Conservation (phyloP, 306 rosid species). For the Abrus pulchellus region DNA sequence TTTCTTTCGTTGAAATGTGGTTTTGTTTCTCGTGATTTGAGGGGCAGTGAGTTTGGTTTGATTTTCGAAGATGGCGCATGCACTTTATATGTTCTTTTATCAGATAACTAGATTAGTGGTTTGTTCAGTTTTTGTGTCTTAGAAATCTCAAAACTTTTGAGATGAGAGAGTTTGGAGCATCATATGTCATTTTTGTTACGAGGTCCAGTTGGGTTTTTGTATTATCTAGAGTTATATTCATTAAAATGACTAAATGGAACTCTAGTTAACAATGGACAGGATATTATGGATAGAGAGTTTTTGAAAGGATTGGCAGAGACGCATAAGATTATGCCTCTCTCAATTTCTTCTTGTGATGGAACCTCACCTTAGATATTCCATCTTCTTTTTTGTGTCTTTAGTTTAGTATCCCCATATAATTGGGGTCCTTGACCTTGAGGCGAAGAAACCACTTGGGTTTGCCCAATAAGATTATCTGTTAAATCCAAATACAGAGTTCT, state of each 20-base stretch:
- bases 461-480: slow-evolving; percentile 22
- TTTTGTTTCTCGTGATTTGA: background rate
- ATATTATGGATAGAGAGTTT: background rate
- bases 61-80: background rate
- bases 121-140: slow-evolving; percentile 26
- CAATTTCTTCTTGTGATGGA: background rate
- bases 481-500: slow-evolving; percentile 28
- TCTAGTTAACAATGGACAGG: background rate
- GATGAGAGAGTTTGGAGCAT: slow-evolving; percentile 24
- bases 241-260: background rate
- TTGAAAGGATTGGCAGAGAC: background rate
- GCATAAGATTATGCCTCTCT: background rate
- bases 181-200: background rate
- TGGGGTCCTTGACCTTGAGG: background rate
- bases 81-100: background rate
- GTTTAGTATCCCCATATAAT: slow-evolving; percentile 1
- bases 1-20: background rate
- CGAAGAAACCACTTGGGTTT: background rate
- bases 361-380: background rate
- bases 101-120: background rate
- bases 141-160: background rate
- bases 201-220: slow-evolving; percentile 1
- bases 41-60: slow-evolving; percentile 6
- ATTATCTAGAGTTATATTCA: background rate
- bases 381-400: background rate